Evolutionary conservation across 805 yeast species (phyloP).

Genomic region (Yamadazyma ubonensis): DNA sequence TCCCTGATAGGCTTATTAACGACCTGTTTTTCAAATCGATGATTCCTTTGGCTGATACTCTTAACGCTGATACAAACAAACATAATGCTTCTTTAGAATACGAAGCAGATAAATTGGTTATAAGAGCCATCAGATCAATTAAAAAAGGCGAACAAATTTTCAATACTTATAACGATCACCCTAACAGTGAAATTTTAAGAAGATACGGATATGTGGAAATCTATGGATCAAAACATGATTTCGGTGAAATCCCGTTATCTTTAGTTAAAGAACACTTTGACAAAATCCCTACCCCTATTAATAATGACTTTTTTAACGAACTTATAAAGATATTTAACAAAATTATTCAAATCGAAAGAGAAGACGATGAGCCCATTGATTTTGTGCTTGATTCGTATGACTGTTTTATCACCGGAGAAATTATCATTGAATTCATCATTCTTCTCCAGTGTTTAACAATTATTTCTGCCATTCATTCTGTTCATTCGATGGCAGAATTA

Average conservation of each 20-base stretch:
- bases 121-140: slow-evolving; percentile 68
- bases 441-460: slow-evolving; percentile 52
- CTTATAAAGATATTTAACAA: slow-evolving; percentile 29
- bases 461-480: slow-evolving; percentile 24
- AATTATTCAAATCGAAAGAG: slow-evolving; percentile 28
- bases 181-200: slow-evolving; percentile 86
- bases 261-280: slow-evolving; percentile 40
- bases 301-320: slow-evolving; percentile 31
- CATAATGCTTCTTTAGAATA: slow-evolving; percentile 73
- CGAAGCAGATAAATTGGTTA: slow-evolving; percentile 51
- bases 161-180: slow-evolving; percentile 87
- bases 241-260: slow-evolving; percentile 66
- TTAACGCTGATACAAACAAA: slow-evolving; percentile 78
- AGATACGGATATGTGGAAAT: slow-evolving; percentile 89
- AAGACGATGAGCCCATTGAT: slow-evolving; percentile 42
- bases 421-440: slow-evolving; percentile 57
- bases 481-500: slow-evolving; percentile 20
- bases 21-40: slow-evolving; percentile 65
- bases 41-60: slow-evolving; percentile 91
- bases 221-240: slow-evolving; percentile 70
- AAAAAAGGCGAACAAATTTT: slow-evolving; percentile 69
- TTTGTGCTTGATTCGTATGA: slow-evolving; percentile 58
- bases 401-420: slow-evolving; percentile 55
- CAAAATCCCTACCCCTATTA: slow-evolving; percentile 7
- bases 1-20: slow-evolving; percentile 14